Base-by-base conservation (phyloP, 768 basidiomycete species). In the Dioszegia aurantiaca region DNA sequence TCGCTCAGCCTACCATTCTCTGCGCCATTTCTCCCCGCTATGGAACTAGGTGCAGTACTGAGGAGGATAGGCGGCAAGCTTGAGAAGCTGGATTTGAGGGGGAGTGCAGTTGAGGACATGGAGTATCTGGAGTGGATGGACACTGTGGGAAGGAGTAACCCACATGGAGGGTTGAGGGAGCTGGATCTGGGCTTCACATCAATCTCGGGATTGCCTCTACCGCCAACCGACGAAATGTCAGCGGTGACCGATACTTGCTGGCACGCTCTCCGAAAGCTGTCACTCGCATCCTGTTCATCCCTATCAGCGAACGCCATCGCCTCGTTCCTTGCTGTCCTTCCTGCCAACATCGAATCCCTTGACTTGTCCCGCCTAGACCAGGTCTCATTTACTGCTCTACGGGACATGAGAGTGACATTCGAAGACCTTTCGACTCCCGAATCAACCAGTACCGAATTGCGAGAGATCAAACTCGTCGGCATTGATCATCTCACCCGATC, bases 401-500 rank as follows among this genome's bases (percentile, higher is more conserved):
- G 33, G 51, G 47, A 61, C 30, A 31, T 72, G 41, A 33, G 52
- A 26, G 70, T 65, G 9, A 42, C 58, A 12, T 19, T 44, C 43
- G 23, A 45, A n/a, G 3, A 3, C 16, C 39, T 6, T n/a, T 14
- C 40, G 23, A 9, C 17, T 24, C 4, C 4, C 26, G 24, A 47
- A 27, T 14, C 19, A 16, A 43, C 16, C n/a, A 47, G 61, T 1
- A 64, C 62, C 6, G 17, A 19, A 5, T 40, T 72, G 47, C 54
- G 44, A n/a, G 61, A 69, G 24, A 60, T 72, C 58, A 68, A 63
- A 37, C 19, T 72, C 27, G 61, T 69, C 3, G 70, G 70, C 17
- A 72, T 72, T 27, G 70, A 72, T 61, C 65, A 67, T 62, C 59
- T 72, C 37, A 72, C 70, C 0, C 48, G 61, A 24, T 53, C 42